Evolutionary conservation across 169 alveolate species (phyloP).

Genomic region (Plasmodium reichenowi): DNA sequence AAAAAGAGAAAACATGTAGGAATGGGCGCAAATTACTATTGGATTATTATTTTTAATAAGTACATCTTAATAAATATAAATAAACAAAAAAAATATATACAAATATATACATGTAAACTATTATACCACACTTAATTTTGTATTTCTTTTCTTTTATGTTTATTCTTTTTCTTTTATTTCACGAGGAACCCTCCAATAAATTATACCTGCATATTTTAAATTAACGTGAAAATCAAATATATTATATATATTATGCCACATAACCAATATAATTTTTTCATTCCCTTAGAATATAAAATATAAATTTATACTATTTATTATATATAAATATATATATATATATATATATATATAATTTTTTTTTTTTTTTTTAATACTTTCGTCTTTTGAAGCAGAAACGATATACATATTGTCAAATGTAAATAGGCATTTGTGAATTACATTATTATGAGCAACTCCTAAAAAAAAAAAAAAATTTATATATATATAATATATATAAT

Average conservation of each 20-base stretch:
- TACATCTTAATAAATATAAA: too few species aligned
- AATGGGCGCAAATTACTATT: too few species aligned
- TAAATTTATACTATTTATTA: too few species aligned
- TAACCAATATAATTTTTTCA: background rate
- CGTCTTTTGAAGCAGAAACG: conserved; percentile 56
- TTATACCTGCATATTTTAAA: conserved; percentile 53
- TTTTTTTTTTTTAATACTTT: conserved; percentile 29
- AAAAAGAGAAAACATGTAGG: too few species aligned
- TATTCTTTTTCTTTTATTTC: conserved; percentile 34
- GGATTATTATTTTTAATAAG: too few species aligned
- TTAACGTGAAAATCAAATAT: background rate
- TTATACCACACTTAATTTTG: background rate
- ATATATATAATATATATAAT: background rate
- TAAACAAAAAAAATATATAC: background rate
- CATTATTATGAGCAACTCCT: conserved; percentile 64
- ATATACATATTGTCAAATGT: conserved; percentile 57
- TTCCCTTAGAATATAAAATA: background rate
- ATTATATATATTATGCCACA: background rate
- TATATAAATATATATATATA: background rate
- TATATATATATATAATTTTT: background rate
- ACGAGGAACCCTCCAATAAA: conserved; percentile 50
- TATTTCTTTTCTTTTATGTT: too few species aligned
- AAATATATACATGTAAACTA: background rate
- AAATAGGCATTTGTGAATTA: conserved; percentile 55
- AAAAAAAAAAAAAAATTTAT: background rate